These are phyloP conservation scores for Noccaea caerulescens DNA, from an alignment of 345 rosid genomes.

Conservation along the genomic window DNA sequence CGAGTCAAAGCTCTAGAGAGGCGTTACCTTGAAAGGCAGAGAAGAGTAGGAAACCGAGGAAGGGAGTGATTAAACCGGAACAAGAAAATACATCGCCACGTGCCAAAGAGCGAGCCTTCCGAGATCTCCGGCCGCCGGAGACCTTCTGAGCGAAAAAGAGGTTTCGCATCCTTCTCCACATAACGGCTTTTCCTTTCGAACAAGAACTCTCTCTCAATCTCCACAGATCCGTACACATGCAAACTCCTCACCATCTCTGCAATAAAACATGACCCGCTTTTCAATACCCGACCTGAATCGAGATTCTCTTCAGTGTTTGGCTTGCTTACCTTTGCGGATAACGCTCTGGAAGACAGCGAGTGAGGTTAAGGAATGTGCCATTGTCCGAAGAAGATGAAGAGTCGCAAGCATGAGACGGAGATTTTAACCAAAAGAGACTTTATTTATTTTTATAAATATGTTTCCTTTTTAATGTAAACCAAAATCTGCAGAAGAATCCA, in stretches of 20 bases:
- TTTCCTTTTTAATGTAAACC: conserved; percentile 14
- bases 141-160: conserved; percentile 38
- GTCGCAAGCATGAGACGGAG: conserved; percentile 25
- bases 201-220: conserved; percentile 48
- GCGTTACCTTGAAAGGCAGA: conserved; percentile 48
- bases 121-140: conserved; percentile 40
- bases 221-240: conserved; percentile 51
- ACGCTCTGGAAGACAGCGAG: conserved; percentile 49
- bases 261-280: not conserved
- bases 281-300: conserved; percentile 5
- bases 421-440: conserved; percentile 4
- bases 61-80: conserved; percentile 37
- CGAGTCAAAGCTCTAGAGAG: not conserved
- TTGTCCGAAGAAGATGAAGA: conserved; percentile 46
- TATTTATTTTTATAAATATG: not conserved
- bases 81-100: conserved; percentile 48
- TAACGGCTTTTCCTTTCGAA: conserved; percentile 36
- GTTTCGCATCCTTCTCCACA: conserved; percentile 40
- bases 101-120: conserved; percentile 35
- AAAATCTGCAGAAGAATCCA: conserved; percentile 45
- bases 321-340: conserved; percentile 39
- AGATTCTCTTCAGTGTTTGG: not conserved
- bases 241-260: conserved; percentile 51
- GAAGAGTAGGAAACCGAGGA: conserved; percentile 47
- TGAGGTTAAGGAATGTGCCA: conserved; percentile 44